Evolutionary conservation across 139 green algal genomes (phyloP).

Genomic region (Coelastrella sp.): DNA sequence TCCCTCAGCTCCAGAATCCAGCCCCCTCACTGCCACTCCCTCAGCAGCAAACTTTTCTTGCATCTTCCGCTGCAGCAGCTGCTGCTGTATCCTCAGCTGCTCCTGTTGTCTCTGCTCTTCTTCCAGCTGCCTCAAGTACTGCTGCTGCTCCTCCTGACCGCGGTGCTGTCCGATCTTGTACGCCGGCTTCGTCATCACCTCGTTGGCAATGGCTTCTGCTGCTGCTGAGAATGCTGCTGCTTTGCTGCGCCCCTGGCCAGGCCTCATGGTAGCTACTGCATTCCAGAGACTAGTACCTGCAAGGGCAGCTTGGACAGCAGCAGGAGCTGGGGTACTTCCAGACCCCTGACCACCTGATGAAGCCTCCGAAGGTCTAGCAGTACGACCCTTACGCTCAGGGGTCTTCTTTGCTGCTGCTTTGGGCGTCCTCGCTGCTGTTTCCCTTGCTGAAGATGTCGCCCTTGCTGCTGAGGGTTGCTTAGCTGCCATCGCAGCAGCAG

Average conservation of each 20-base stretch:
- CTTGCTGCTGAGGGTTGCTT: background rate
- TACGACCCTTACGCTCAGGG: background rate
- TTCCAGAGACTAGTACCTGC: slow-evolving; percentile 9
- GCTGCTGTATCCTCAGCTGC: slow-evolving; percentile 32
- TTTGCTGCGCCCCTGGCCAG: background rate
- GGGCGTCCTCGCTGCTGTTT: background rate
- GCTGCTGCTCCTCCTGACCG: slow-evolving; percentile 4
- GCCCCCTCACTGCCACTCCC: background rate
- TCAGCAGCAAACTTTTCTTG: slow-evolving; percentile 1
- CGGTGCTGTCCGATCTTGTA: slow-evolving; percentile 31
- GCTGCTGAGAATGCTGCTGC: slow-evolving; percentile 30
- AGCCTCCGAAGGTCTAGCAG: background rate
- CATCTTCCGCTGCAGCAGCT: slow-evolving; percentile 30
- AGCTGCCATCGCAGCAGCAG: too few relatives aligned
- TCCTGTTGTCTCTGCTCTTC: slow-evolving; percentile 7
- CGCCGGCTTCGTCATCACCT: slow-evolving; percentile 9
- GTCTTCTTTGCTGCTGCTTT: background rate
- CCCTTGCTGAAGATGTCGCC: background rate
- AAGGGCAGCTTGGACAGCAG: background rate
- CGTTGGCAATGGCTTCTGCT: slow-evolving; percentile 9
- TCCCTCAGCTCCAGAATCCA: background rate
- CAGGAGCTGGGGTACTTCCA: background rate
- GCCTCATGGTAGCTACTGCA: slow-evolving; percentile 32
- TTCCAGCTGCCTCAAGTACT: background rate
- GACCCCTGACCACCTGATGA: background rate